Percentiles rank a stretch among this genome's conserved stretches.
Conservation (phyloP, 164 flowering plant genomes). For the Liquidambar formosana region DNA sequence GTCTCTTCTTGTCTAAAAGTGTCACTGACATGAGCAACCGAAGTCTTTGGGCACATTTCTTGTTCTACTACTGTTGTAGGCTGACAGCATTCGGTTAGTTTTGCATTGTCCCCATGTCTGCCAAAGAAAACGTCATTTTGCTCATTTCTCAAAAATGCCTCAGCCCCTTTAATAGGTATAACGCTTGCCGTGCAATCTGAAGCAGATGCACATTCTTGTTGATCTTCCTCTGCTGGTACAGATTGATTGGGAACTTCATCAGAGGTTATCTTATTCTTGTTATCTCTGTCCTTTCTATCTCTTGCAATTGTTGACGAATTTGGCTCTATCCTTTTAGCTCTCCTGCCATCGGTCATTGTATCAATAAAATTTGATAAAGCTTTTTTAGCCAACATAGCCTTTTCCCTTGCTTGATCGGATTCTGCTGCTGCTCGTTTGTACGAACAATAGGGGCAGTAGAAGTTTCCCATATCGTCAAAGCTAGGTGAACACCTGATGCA, state of each 20-base stretch:
- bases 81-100: not conserved
- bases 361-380: slow-evolving; percentile 30
- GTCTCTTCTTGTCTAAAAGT: slow-evolving; percentile 1
- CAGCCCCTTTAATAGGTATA: no score
- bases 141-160: no score
- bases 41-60: not conserved
- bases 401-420: slow-evolving; percentile 21
- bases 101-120: not conserved
- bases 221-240: slow-evolving; percentile 9
- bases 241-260: not conserved
- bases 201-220: not conserved
- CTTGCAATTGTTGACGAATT: slow-evolving; percentile 5
- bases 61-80: not conserved
- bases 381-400: slow-evolving; percentile 29
- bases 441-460: slow-evolving; percentile 53
- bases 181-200: no score
- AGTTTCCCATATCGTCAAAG: slow-evolving; percentile 42
- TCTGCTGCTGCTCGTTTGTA: slow-evolving; percentile 27
- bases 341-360: slow-evolving; percentile 2
- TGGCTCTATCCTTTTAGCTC: slow-evolving; percentile 2
- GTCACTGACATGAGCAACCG: not conserved
- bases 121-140: no score
- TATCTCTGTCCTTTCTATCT: not conserved
- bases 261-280: not conserved
- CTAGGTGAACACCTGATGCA: slow-evolving; percentile 38